Evolutionary conservation across 805 yeast species (phyloP), one percentile per base, ranked within the genome.

Genomic region (Candida broadrunensis): DNA sequence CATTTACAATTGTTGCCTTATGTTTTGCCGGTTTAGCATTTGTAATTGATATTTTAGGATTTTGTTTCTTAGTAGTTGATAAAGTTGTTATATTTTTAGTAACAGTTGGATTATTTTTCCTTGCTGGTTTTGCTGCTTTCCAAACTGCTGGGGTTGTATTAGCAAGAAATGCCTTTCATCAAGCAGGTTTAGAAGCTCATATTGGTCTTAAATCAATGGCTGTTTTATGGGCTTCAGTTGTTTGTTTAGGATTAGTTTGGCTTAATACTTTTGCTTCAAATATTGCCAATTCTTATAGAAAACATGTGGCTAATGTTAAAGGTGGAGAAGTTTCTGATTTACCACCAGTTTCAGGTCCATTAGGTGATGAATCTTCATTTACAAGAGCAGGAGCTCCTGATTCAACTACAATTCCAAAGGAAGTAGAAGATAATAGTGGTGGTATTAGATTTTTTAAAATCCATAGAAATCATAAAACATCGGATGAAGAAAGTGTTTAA

Each of bases 391-490:
- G 18, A 14, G 56, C 58, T 15, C 56, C 44, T 5, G 56, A 53
- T 35, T 51, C 50, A 35, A n/a, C n/a, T n/a, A n/a, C n/a, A n/a
- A 56, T 50, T 33, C 44, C 46, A 33, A 65, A 60, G 48, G 58
- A 56, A 43, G n/a, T n/a, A n/a, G 65, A 70, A 42, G 77, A 75
- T 42, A 70, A 75, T 46, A 51, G 58, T 33, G 73, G 74, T 27
- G 90, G 90, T 35, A 83, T 85, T 54, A 81, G 86, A 63, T 85
- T 84, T 64, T 85, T 84, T 73, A 83, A 81, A 54, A 81, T 85
- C 46, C 81, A 83, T 67, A 81, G 75, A 65, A 67, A 67, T 56
- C 65, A 63, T 44, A 70, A 69, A 58, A 55, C 58, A 27, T 55
- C 66, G 29, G 75, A 70, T 43, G 75, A 68, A 35, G 74, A 70